Percentiles rank a stretch among this genome's conserved stretches.
phyloP scores from a whole-genome alignment of 345 rosid species.

The Aquilaria yunnanensis region DNA sequence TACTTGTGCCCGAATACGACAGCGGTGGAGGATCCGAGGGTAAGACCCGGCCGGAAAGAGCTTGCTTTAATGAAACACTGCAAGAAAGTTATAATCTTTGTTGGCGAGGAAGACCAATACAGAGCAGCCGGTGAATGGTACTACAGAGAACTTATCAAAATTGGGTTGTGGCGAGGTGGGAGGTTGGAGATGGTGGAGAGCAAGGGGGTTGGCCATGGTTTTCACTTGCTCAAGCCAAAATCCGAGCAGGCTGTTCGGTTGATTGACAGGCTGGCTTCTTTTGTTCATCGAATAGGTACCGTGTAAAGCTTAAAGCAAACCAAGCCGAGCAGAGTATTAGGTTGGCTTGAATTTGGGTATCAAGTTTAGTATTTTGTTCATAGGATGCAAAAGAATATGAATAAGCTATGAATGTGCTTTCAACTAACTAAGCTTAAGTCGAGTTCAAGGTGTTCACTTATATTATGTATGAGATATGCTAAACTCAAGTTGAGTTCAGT shows the following conservation, averaged over 20 bases:
- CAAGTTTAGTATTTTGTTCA: too few relatives aligned
- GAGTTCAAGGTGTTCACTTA: too few relatives aligned
- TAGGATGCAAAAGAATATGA: too few relatives aligned
- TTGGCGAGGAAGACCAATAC: conserved; percentile 31
- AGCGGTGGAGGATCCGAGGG: conserved; percentile 27
- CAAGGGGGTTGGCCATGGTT: conserved; percentile 17
- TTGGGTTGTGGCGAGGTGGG: conserved; percentile 23
- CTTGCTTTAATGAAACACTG: conserved; percentile 22
- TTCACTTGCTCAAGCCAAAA: conserved; percentile 10
- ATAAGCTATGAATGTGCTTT: too few relatives aligned
- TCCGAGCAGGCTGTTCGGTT: background rate
- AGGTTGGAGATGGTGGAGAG: conserved; percentile 14
- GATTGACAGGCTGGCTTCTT: background rate
- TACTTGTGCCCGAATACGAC: conserved; percentile 23
- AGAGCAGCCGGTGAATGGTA: conserved; percentile 18
- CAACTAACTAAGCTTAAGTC: too few relatives aligned
- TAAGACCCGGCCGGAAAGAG: conserved; percentile 28
- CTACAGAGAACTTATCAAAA: conserved; percentile 21
- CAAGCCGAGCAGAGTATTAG: too few relatives aligned
- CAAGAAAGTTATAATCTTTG: conserved; percentile 27
- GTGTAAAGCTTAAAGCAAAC: too few relatives aligned
- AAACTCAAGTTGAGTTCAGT: too few relatives aligned
- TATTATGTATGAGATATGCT: too few relatives aligned
- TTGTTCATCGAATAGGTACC: background rate
- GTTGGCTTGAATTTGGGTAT: too few relatives aligned